Evolutionary conservation across 129 eudicot genomes (phyloP), one percentile per base, ranked within the genome.

Genomic region (Chrysanthemum makinoi): DNA sequence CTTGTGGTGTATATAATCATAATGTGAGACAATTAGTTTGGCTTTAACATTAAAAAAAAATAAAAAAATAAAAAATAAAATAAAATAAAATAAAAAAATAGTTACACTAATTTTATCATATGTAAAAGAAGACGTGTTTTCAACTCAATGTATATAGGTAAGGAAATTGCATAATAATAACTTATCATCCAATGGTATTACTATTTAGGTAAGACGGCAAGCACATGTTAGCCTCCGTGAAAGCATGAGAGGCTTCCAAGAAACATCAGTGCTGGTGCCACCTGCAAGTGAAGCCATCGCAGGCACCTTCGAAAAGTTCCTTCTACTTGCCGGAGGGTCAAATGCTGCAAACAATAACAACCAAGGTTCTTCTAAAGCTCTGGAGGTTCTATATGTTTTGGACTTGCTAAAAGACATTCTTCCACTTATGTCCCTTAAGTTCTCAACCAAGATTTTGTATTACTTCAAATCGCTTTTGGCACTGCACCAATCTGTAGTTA

Each of bases 221-320:
- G 22, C 22, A 20, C 22, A 20, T 20, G 22, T 20, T 20, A 20
- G 22, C 22, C 22, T 20, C 22, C 22, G 22, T 20, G 22, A 20
- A 20, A 20, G 22, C 22, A 20, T 20, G 22, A 0, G 22, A 20
- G 22, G 22, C 22, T 20, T 20, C 44, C 89, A 70, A 55, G 81
- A 64, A 54, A 73, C 86, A 56, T 66, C 85, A 0, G 68, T 90
- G 65, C 18, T 87, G 2, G 30, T 26, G 65, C 78, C 84, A 56
- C 89, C 94, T 81, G 97, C 99, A 18, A 95, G 99, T 78, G 99
- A 95, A 77, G 84, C 86, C 48, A 82, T 88, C 56, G 85, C 86
- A 17, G 87, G 66, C 77, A 80, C 85, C 26, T 88, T 90, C 60
- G 88, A 87, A 73, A 84, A 90, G 79, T 86, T 80, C 70, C 86